Evolutionary conservation across 169 alveolate species (phyloP), one percentile per base, ranked within the genome.

Genomic region (Cryptosporidium felis): DNA sequence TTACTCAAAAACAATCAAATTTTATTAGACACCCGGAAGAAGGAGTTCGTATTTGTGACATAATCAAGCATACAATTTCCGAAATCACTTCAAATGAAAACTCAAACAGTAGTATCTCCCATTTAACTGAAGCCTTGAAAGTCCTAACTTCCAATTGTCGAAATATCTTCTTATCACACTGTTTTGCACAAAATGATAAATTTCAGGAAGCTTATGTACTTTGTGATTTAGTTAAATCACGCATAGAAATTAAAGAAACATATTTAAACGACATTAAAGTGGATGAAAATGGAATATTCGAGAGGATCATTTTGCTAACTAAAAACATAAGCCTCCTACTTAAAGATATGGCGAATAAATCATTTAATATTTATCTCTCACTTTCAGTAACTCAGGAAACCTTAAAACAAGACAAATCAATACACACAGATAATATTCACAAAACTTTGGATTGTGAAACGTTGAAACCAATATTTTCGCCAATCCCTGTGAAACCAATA

Each of bases 401-500:
- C 1, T n/a, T n/a, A n/a, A 9, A 28, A 16, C 62, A 23, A 63
- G 21, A 12, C 45, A 16, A 51, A 23, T 16, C 18, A 32, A 16
- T 23, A 8, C 32, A 46, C n/a, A 32, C n/a, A 14, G 30, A 44
- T 18, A n/a, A 14, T 28, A 23, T 30, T 6, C 32, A 46, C 32
- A 47, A 32, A 28, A 56, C 26, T 53, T 16, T 74, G n/a, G 40
- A 74, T 10, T 16, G 38, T 32, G 74, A 53, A 36, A 56, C 67
- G 0, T 36, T 74, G 23, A 34, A 23, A 14, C 85, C 85, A 49
- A 26, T 18, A 38, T 10, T 53, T n/a, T 42, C 40, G 9, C 85
- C 85, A 16, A 74, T 74, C 26, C 59, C 67, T 9, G 85, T 74
- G 36, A 74, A 74, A n/a, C 85, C 85, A 53, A 53, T 74, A 36